Base-by-base conservation (phyloP, 139 green algal species). In the Tetraselmis chui region DNA sequence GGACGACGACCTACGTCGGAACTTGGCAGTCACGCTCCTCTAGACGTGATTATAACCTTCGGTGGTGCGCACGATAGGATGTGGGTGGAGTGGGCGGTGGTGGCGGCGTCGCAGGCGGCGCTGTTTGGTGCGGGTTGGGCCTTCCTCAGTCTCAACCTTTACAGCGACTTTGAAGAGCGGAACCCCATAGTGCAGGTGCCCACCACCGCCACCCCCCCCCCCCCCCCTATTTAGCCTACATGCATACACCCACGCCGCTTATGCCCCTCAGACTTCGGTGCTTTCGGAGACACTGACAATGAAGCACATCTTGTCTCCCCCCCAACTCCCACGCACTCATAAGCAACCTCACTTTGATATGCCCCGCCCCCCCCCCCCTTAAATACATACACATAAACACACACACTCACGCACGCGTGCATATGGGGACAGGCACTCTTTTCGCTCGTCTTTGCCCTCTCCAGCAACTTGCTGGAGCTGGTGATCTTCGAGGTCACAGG, bases 401-500 rank as follows among this genome's bases (percentile, higher is more conserved):
- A n/a, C n/a, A n/a, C n/a, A n/a, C n/a, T n/a, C n/a, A n/a, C n/a
- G n/a, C n/a, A n/a, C n/a, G n/a, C n/a, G n/a, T n/a, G n/a, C n/a
- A n/a, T n/a, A n/a, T n/a, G n/a, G n/a, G n/a, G 75, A n/a, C 87
- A 96, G 87, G 31, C 86, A 18, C 83, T 98, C 0, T 98, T 97
- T 85, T 93, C 92, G 18, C 74, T 88, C 2, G 91, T 96, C 0
- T 98, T 98, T 84, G 92, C 93, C 0, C 82, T 98, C 0, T 98
- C 92, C n/a, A 92, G 89, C 82, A 95, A 97, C 83, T 87, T 98
- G 32, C 83, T 98, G 76, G 83, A 95, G 79, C 86, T 98, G 29
- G 88, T 98, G 0, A 83, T 98, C 0, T 97, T 93, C 81, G 95
- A 98, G 79, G 93, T 98, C 1, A 84, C 96, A 23, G 89, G 86